phyloP scores from a whole-genome alignment of 202 grass and related monocot species.

The Dendrocalamus latiflorus region DNA sequence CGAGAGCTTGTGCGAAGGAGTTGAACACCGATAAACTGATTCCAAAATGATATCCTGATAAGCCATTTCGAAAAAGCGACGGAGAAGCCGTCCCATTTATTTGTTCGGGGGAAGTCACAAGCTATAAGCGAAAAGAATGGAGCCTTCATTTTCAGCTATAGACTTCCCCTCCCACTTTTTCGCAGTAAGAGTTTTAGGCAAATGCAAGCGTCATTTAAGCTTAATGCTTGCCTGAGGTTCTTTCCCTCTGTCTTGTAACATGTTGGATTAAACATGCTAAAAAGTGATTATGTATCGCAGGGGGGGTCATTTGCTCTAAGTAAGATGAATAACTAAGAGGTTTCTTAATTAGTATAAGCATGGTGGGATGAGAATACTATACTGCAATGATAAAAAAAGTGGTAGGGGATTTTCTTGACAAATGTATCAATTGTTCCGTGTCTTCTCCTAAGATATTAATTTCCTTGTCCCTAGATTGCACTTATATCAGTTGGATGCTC shows the following conservation, averaged over 20 bases:
- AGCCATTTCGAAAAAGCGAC: too few species aligned
- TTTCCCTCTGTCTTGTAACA: not conserved
- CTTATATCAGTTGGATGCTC: slow-evolving; percentile 11
- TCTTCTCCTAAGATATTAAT: slow-evolving; percentile 30
- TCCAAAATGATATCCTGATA: too few species aligned
- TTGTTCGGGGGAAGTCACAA: too few species aligned
- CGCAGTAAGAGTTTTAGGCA: not conserved
- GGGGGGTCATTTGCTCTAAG: not conserved
- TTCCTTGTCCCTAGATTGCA: not conserved
- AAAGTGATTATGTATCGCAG: not conserved
- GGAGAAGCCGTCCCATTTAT: too few species aligned
- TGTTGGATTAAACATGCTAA: not conserved
- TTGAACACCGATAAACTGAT: too few species aligned
- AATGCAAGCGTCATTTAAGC: slow-evolving; percentile 17
- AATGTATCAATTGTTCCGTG: slow-evolving; percentile 23
- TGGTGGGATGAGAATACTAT: slow-evolving; percentile 40
- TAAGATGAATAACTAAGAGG: slow-evolving; percentile 9
- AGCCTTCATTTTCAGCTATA: not conserved
- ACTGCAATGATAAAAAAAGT: slow-evolving; percentile 32
- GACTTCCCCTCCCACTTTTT: not conserved
- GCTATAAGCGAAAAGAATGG: too few species aligned
- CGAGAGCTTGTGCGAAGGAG: too few species aligned
- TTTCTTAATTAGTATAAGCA: slow-evolving; percentile 12
- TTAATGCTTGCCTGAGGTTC: slow-evolving; percentile 18
- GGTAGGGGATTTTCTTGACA: slow-evolving; percentile 14